phyloP scores from a whole-genome alignment of 495 filamentous ascomycete genomes.

The Evansstolkia leycettana region DNA sequence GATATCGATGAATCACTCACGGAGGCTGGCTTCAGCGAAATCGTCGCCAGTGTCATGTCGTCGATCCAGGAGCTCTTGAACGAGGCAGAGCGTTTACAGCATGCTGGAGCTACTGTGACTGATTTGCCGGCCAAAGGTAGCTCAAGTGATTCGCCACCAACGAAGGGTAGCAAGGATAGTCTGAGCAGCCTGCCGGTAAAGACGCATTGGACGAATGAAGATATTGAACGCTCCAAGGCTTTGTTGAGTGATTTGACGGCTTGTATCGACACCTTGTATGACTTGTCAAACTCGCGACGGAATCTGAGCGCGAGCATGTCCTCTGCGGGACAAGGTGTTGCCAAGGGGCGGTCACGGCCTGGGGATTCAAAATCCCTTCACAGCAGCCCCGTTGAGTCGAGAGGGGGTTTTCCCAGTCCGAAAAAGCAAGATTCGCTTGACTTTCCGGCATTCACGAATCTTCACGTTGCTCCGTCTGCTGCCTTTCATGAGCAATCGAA shows the following conservation, averaged over 20 bases:
- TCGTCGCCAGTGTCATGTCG: slow-evolving; percentile 78
- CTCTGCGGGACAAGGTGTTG: slow-evolving; percentile 16
- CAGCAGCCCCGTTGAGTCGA: slow-evolving; percentile 19
- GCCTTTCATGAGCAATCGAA: slow-evolving; percentile 7
- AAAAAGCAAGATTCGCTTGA: slow-evolving; percentile 8
- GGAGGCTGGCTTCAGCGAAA: slow-evolving; percentile 72
- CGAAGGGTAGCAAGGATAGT: slow-evolving; percentile 12
- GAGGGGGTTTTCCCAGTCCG: slow-evolving; percentile 15
- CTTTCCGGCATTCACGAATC: slow-evolving; percentile 9
- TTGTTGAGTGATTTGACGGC: slow-evolving; percentile 67
- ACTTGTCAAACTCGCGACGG: slow-evolving; percentile 64
- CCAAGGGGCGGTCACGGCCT: slow-evolving; percentile 15
- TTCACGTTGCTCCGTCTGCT: slow-evolving; percentile 6
- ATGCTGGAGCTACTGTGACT: slow-evolving; percentile 32
- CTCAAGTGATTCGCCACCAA: slow-evolving; percentile 20
- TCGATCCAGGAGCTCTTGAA: slow-evolving; percentile 80
- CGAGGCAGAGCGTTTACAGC: slow-evolving; percentile 72
- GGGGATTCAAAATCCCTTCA: slow-evolving; percentile 18
- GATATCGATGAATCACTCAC: slow-evolving; percentile 78
- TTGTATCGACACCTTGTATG: slow-evolving; percentile 83
- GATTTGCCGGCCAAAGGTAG: slow-evolving; percentile 26
- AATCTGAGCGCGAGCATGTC: slow-evolving; percentile 31
- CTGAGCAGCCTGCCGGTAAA: slow-evolving; percentile 23
- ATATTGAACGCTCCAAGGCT: slow-evolving; percentile 38
- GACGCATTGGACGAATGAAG: slow-evolving; percentile 37